A percentile compares a stretch with the other conserved stretches of the same genome.
These are phyloP conservation scores for Selenicereus undatus DNA, from an alignment of 148 eudicot species.

Conservation along the genomic window DNA sequence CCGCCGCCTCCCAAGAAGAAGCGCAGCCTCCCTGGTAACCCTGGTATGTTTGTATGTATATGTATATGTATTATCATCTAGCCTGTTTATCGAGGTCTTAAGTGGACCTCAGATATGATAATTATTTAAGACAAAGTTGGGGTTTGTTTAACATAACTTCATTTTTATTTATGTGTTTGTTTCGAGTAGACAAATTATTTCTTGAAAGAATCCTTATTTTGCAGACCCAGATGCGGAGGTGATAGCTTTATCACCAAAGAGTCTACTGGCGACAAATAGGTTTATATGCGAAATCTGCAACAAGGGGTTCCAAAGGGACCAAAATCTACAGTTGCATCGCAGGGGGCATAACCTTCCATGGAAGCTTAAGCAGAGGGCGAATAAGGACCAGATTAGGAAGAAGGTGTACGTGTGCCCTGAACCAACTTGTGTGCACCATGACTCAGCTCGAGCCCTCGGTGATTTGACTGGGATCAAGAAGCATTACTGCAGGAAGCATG, in stretches of 20 bases:
- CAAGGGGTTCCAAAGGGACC: slow-evolving; percentile 77
- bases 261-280: slow-evolving; percentile 58
- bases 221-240: slow-evolving; percentile 70
- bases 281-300: slow-evolving; percentile 67
- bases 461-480: slow-evolving; percentile 77
- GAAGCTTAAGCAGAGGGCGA: slow-evolving; percentile 67
- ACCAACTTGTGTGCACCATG: slow-evolving; percentile 68
- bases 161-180: too few relatives aligned
- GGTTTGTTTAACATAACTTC: too few relatives aligned
- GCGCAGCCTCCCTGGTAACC: slow-evolving; percentile 72
- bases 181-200: too few relatives aligned
- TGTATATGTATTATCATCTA: too few relatives aligned
- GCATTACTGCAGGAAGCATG: slow-evolving; percentile 62
- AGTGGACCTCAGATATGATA: too few relatives aligned
- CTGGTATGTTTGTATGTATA: slow-evolving; percentile 33
- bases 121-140: too few relatives aligned
- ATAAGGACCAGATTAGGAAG: slow-evolving; percentile 37
- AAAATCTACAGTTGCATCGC: slow-evolving; percentile 66
- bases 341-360: slow-evolving; percentile 82
- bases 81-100: too few relatives aligned
- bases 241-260: slow-evolving; percentile 65
- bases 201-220: too few relatives aligned
- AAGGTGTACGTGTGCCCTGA: slow-evolving; percentile 82
- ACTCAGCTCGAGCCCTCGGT: slow-evolving; percentile 67
- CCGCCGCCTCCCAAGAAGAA: slow-evolving; percentile 54